Evolutionary conservation across 2,329 filamentous ascomycete genomes (phyloP).

Genomic region (Fusarium veterinarium): DNA sequence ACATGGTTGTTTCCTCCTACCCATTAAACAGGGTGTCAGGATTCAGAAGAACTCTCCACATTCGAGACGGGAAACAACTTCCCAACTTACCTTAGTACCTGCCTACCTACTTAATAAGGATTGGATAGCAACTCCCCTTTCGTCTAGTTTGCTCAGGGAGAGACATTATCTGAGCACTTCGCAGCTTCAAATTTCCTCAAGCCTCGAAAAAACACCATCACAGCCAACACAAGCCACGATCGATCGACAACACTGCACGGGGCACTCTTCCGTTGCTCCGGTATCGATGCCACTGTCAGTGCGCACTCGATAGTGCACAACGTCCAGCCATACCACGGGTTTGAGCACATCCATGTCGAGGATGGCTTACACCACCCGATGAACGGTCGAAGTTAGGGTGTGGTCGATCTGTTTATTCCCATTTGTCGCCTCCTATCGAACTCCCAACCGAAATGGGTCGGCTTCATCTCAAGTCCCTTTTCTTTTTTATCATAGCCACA

Average conservation of each 20-base stretch:
- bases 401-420: not conserved
- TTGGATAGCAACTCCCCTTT: not conserved
- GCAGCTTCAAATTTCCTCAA: not conserved
- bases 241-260: not conserved
- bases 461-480: not conserved
- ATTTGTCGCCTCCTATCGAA: not conserved
- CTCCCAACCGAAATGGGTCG: constrained; percentile 13
- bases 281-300: not conserved
- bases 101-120: not conserved
- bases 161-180: not conserved
- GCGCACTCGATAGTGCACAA: not conserved
- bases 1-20: not conserved
- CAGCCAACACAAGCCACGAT: not conserved
- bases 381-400: not conserved
- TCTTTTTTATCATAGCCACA: not conserved
- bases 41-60: not conserved
- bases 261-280: not conserved
- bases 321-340: not conserved
- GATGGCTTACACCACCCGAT: not conserved
- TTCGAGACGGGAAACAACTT: not conserved
- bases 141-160: not conserved
- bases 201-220: not conserved
- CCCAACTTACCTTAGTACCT: not conserved
- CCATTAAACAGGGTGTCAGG: not conserved
- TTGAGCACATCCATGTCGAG: not conserved